Evolutionary conservation across 345 rosid species (phyloP), one percentile per base, ranked within the genome.

Genomic region (Salix koriyanagi): DNA sequence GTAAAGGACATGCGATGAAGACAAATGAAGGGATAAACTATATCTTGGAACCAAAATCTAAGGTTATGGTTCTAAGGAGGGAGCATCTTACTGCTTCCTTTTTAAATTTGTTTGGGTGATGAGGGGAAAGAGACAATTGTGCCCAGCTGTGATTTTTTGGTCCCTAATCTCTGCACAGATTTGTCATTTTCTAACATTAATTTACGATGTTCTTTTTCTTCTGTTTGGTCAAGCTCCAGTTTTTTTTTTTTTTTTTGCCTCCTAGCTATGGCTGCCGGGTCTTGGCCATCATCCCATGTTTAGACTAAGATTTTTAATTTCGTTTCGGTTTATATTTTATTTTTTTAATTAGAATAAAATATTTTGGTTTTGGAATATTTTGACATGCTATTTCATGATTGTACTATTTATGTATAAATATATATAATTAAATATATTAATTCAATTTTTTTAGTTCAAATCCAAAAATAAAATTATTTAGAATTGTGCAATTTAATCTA

Each of bases 141-240:
- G 73, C n/a, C 71, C 64, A 69, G 83, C 82, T 87, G 87, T 80
- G 75, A 70, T 12, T 30, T 76, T 69, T 65, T 69, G 81, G 73
- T 44, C 86, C 79, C 77, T 82, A 82, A 82, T 61, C 64, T 36
- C n/a, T 76, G 82, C 76, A 68, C 58, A 65, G 70, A 34, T 75
- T 82, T 85, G 86, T 80, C 85, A 81, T 85, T 84, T 78, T 80
- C 0, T 16, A 34, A 37, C 26, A 68, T 77, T 68, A 75, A 83
- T n/a, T 65, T 25, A 26, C n/a, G 68, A 3, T 73, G 79, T 71
- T 83, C 75, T 83, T 70, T 36, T 75, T 75, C 79, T 61, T 61
- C 58, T 76, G 85, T 74, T 60, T 66, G 77, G 88, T 80, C 83
- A 56, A 85, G 79, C 83, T 39, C 52, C 30, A 28, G 44, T 6